phyloP scores from a whole-genome alignment of 805 yeast genomes.

The Metschnikowia similis region DNA sequence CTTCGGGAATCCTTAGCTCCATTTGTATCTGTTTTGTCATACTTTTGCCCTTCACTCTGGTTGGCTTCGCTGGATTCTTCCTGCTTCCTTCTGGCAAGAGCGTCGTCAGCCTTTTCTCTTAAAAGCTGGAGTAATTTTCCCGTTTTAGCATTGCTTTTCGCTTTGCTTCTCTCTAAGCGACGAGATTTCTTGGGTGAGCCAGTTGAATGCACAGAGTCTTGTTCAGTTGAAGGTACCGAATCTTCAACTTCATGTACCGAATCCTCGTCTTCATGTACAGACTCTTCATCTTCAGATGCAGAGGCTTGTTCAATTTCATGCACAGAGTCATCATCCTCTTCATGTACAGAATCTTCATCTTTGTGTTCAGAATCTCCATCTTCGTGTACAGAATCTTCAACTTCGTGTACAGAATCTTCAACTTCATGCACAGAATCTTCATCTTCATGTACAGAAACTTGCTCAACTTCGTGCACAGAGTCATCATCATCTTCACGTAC shows the following conservation, averaged over 20 bases:
- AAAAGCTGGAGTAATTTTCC: not conserved
- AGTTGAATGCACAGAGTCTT: not conserved
- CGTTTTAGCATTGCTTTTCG: not conserved
- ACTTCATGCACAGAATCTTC: no score
- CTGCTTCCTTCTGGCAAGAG: not conserved
- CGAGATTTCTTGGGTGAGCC: not conserved
- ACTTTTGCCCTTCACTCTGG: not conserved
- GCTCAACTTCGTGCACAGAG: no score
- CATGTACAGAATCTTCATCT: no score
- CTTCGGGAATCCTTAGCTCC: not conserved
- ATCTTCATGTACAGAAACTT: no score
- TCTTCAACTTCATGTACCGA: not conserved
- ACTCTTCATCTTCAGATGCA: not conserved
- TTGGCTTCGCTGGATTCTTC: not conserved
- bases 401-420: no score
- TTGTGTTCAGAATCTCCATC: no score
- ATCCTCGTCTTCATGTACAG: not conserved
- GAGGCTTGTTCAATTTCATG: no score
- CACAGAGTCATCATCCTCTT: no score
- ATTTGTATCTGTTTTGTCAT: not conserved
- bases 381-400: no score
- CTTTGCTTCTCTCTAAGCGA: not conserved
- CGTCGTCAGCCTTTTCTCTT: not conserved
- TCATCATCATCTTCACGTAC: no score
- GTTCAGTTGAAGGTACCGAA: not conserved